phyloP scores from a whole-genome alignment of 2,329 filamentous ascomycete genomes.

The Fusarium sublunatum region DNA sequence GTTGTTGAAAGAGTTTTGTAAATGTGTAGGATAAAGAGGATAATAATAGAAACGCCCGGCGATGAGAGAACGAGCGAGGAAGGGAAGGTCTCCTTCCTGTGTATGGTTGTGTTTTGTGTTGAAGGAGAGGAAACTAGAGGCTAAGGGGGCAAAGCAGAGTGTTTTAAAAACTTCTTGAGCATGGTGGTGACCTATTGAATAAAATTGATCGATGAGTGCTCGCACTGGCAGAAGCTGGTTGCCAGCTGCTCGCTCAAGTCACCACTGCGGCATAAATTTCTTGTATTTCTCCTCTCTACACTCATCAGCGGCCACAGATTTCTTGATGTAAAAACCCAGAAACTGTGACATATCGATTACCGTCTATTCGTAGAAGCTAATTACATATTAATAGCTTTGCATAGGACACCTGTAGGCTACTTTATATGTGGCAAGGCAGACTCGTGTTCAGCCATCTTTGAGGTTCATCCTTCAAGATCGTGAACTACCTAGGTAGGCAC shows the following conservation, averaged over 20 bases:
- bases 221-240: slow-evolving; percentile 18
- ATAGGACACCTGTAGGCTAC: not conserved
- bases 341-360: not conserved
- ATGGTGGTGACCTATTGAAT: no score
- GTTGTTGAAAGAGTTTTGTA: not conserved
- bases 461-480: no score
- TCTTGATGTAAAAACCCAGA: not conserved
- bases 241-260: slow-evolving; percentile 18
- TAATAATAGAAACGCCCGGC: not conserved
- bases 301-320: not conserved
- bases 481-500: no score
- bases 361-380: not conserved
- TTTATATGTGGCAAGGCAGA: not conserved
- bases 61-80: not conserved
- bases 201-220: not conserved
- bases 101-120: not conserved
- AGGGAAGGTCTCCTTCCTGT: not conserved
- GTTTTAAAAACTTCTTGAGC: not conserved
- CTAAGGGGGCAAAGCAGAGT: not conserved
- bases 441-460: not conserved
- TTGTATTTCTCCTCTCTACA: not conserved
- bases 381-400: not conserved
- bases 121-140: not conserved
- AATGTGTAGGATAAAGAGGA: not conserved
- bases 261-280: not conserved